Conservation (phyloP, 2,329 filamentous ascomycete genomes). For the Dactylellina parvicollis region DNA sequence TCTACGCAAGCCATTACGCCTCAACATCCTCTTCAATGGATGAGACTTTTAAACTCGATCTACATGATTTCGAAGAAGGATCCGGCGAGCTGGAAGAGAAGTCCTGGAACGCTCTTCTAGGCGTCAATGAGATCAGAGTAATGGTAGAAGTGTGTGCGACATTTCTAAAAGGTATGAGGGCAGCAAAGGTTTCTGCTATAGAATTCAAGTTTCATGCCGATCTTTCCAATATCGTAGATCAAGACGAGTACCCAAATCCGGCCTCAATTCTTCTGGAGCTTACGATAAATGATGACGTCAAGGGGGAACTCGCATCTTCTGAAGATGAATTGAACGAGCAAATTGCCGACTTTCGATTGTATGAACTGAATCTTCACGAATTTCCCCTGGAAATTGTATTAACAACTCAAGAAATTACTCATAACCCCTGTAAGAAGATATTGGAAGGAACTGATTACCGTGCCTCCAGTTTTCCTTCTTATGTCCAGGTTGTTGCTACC, state of each 20-base stretch:
- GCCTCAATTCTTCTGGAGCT: slow-evolving; percentile 6
- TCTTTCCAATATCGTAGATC: background rate
- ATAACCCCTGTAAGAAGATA: background rate
- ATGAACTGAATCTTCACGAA: no score
- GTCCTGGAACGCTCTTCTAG: slow-evolving; percentile 6
- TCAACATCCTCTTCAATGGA: no score
- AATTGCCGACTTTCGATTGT: no score
- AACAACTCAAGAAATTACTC: background rate
- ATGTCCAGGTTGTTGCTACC: background rate
- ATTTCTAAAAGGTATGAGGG: background rate
- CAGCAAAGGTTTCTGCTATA: background rate
- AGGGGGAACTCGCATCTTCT: no score
- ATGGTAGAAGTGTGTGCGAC: slow-evolving; percentile 4
- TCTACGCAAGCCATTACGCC: background rate
- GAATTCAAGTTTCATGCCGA: background rate
- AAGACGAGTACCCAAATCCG: no score
- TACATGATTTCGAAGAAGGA: no score
- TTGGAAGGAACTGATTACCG: background rate
- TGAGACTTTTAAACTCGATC: no score
- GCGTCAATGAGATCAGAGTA: background rate
- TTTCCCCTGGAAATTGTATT: background rate
- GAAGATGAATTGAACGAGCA: no score
- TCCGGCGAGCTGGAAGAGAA: no score
- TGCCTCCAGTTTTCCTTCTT: slow-evolving; percentile 4
- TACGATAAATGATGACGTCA: background rate